Evolutionary conservation across 106 monocot species (phyloP), one percentile per base, ranked within the genome.

Genomic region (Platanthera zijinensis): DNA sequence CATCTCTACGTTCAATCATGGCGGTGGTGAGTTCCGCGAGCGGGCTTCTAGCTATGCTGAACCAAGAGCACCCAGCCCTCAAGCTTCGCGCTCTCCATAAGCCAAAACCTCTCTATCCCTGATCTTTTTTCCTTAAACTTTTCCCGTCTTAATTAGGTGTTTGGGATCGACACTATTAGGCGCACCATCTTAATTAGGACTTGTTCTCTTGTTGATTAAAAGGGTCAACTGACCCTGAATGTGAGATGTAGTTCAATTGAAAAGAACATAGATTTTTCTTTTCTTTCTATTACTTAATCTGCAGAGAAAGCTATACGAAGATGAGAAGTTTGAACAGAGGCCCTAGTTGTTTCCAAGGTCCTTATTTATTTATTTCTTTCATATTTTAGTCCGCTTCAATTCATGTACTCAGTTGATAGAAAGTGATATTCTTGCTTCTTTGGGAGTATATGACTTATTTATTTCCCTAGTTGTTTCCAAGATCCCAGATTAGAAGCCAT

Each of bases 251-350:
- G 22, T 63, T 4, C 5, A 64, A 28, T 64, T n/a, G 64, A 15
- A 57, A 18, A n/a, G 57, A n/a, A 15, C 5, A 9, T 7, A 28
- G 64, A 14, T n/a, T n/a, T n/a, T n/a, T n/a, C n/a, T n/a, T n/a
- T n/a, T n/a, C n/a, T n/a, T n/a, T n/a, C n/a, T n/a, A 8, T 30
- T 64, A 78, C 52, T 6, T 72, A 32, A 39, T 76, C 74, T 78
- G 28, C 81, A 99, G 99, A 47, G 99, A 99, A 74, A 94, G 94
- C 73, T 99, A 64, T 99, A 94, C 39, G 99, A 99, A 75, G 99
- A 99, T 45, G 99, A 94, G 78, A 92, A 88, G 74, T 99, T n/a
- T n/a, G n/a, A n/a, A n/a, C n/a, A n/a, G n/a, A n/a, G n/a, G n/a
- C n/a, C n/a, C n/a, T n/a, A n/a, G n/a, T n/a, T n/a, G n/a, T n/a